phyloP scores from a whole-genome alignment of 805 yeast species.

The Yamadazyma paraphyllophila region DNA sequence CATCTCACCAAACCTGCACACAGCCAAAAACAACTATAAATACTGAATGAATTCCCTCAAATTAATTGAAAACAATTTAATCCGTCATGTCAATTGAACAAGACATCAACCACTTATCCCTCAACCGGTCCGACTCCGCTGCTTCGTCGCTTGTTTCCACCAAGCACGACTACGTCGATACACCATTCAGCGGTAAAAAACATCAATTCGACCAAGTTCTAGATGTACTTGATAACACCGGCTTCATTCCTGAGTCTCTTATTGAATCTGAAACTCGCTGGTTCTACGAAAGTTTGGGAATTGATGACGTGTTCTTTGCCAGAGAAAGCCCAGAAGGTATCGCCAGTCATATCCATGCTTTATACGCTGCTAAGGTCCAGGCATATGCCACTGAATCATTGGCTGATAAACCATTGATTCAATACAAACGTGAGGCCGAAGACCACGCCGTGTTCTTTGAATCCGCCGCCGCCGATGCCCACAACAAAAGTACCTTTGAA shows the following conservation, averaged over 20 bases:
- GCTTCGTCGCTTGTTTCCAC: slow-evolving; percentile 27
- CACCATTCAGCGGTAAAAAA: slow-evolving; percentile 77
- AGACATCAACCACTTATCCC: slow-evolving; percentile 19
- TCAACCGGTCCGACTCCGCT: slow-evolving; percentile 26
- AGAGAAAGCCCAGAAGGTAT: slow-evolving; percentile 78
- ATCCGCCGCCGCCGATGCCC: slow-evolving; percentile 36
- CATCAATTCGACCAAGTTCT: slow-evolving; percentile 78
- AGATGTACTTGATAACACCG: slow-evolving; percentile 75
- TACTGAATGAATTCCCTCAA: slow-evolving; percentile 1
- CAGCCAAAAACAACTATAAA: neutral
- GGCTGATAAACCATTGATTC: slow-evolving; percentile 54
- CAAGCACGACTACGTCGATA: slow-evolving; percentile 65
- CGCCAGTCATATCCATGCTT: slow-evolving; percentile 79
- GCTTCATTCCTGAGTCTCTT: slow-evolving; percentile 83
- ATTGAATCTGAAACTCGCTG: slow-evolving; percentile 85
- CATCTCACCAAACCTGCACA: neutral
- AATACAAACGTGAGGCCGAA: slow-evolving; percentile 72
- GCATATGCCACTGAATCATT: slow-evolving; percentile 46
- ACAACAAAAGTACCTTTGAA: slow-evolving; percentile 51
- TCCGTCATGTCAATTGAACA: slow-evolving; percentile 13
- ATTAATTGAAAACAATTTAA: neutral
- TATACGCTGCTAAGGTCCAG: slow-evolving; percentile 90
- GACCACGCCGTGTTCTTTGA: slow-evolving; percentile 93
- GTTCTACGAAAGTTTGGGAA: slow-evolving; percentile 86
- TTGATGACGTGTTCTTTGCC: slow-evolving; percentile 90